Percentiles rank a stretch among this genome's conserved stretches.
Conservation (phyloP, 306 rosid species). For the cucumber (Cucumis sativus) region Cucumber_9930_V3 NC_026655.2:809501-810000, state of each 20-base stretch:
- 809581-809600: no score
- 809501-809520: no score
- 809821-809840: neutral
- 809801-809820: neutral
- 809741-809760: neutral
- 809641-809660: neutral
- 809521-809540: no score
- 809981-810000: neutral
- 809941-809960: constrained; percentile 90
- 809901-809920: constrained; percentile 89
- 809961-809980: constrained; percentile 8
- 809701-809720: neutral
- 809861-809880: constrained; percentile 51
- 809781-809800: neutral
- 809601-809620: neutral
- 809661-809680: neutral
- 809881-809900: constrained; percentile 83
- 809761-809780: neutral
- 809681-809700: neutral
- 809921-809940: constrained; percentile 87
- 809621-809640: neutral
- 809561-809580: no score
- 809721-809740: neutral
- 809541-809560: no score
- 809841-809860: neutral